A percentile compares a stretch with the other conserved stretches of the same genome.
phyloP scores from a whole-genome alignment of 1,284 basidiomycete species.

The Apiotrichum mycotoxinovorans region DNA sequence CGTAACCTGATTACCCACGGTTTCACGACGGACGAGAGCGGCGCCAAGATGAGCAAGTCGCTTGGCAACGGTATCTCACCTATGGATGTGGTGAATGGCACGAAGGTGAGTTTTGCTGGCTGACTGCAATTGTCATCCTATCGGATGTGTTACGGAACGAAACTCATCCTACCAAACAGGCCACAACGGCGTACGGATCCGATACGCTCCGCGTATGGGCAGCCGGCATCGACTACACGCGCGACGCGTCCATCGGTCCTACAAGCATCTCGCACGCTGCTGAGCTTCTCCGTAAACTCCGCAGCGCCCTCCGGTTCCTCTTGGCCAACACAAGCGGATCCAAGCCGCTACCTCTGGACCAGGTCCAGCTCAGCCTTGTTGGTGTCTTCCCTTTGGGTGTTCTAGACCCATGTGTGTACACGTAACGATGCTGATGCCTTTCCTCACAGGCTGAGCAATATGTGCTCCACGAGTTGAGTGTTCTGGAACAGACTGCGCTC shows the following conservation, averaged over 20 bases:
- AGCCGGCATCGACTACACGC: constrained; percentile 84
- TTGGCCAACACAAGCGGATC: constrained; percentile 68
- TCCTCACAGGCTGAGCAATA: constrained; percentile 82
- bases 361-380: constrained; percentile 32
- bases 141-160: not conserved
- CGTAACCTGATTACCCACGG: constrained; percentile 87
- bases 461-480: constrained; percentile 76
- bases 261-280: constrained; percentile 71
- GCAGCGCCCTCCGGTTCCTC: constrained; percentile 86
- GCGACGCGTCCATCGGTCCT: constrained; percentile 81
- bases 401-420: not conserved
- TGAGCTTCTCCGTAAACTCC: constrained; percentile 77
- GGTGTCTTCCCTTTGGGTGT: constrained; percentile 13
- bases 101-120: constrained; percentile 56
- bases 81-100: constrained; percentile 72
- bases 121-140: constrained; percentile 6
- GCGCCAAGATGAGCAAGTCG: constrained; percentile 99
- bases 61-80: constrained; percentile 89
- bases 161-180: constrained; percentile 50
- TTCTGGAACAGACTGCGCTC: constrained; percentile 64
- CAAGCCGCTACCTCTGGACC: constrained; percentile 16
- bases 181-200: constrained; percentile 75
- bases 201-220: constrained; percentile 90
- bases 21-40: constrained; percentile 87
- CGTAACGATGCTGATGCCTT: not conserved